Conservation (phyloP, 371 early-diverging fungal species). For the Homolaphlyctis polyrhiza region DNA sequence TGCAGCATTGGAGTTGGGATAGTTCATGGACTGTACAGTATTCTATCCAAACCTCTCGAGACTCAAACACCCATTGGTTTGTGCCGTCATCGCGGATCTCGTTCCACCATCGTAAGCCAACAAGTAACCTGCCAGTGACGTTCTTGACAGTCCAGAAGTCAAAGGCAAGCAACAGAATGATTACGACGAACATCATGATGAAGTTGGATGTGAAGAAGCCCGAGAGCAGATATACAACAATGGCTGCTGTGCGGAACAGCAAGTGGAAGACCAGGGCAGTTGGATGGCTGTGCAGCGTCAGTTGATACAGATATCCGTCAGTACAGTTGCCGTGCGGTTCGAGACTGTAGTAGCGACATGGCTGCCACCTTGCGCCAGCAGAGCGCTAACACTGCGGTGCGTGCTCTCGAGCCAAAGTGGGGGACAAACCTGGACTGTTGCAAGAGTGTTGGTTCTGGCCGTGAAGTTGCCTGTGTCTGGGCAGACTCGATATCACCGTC, state of each 20-base stretch:
- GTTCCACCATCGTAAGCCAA: slow-evolving; percentile 98
- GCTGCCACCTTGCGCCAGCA: no score
- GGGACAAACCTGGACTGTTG: slow-evolving; percentile 2
- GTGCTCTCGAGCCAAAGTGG: neutral
- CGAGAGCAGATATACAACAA: slow-evolving; percentile 78
- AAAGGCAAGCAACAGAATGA: slow-evolving; percentile 83
- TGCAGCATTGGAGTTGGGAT: no score
- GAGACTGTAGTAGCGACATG: no score
- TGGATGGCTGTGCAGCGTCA: slow-evolving; percentile 61
- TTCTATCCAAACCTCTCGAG: slow-evolving; percentile 57
- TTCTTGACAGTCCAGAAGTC: slow-evolving; percentile 99
- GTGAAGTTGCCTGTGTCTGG: neutral
- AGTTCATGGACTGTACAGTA: no score
- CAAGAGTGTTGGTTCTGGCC: slow-evolving; percentile 4
- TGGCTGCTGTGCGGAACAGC: slow-evolving; percentile 69
- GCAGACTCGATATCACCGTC: neutral
- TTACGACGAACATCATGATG: slow-evolving; percentile 86
- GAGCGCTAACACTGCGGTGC: neutral
- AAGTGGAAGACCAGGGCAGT: slow-evolving; percentile 85
- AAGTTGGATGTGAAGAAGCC: slow-evolving; percentile 73
- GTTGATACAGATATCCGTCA: neutral
- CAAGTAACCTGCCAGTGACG: slow-evolving; percentile 89
- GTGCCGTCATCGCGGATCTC: slow-evolving; percentile 90
- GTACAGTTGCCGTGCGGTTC: no score
- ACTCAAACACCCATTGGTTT: slow-evolving; percentile 93